A percentile compares a stretch with the other conserved stretches of the same genome.
Evolutionary conservation across 306 rosid species (phyloP).

Genomic region (Citrullus mucosospermus): DNA sequence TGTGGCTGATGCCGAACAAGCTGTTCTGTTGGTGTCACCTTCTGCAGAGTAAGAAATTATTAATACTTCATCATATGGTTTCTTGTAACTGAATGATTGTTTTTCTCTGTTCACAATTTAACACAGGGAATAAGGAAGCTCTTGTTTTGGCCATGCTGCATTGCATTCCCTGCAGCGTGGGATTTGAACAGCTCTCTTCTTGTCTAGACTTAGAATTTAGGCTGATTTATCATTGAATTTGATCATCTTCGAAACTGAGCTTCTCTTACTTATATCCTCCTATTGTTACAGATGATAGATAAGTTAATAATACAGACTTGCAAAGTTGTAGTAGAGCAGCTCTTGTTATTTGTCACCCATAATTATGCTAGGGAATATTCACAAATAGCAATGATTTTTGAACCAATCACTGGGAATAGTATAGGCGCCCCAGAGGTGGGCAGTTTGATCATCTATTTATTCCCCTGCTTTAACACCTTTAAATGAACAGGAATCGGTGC

Average conservation of each 20-base stretch:
- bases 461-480: neutral
- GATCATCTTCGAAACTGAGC: neutral
- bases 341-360: neutral
- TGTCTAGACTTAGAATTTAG: slow-evolving; percentile 22
- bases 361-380: neutral
- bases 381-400: neutral
- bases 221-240: slow-evolving; percentile 22
- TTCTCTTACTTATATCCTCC: neutral
- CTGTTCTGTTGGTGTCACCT: slow-evolving; percentile 17
- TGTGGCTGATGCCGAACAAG: slow-evolving; percentile 21
- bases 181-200: slow-evolving; percentile 24
- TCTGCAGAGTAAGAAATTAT: slow-evolving; percentile 27
- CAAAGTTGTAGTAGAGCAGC: neutral
- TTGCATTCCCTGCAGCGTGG: slow-evolving; percentile 26
- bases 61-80: neutral
- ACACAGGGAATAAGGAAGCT: slow-evolving; percentile 43
- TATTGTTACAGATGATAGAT: neutral
- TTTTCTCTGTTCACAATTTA: slow-evolving; percentile 16
- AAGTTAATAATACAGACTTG: neutral
- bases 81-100: slow-evolving; percentile 8
- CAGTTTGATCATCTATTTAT: neutral
- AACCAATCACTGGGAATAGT: neutral
- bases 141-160: slow-evolving; percentile 18
- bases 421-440: neutral
- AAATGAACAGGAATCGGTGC: too few relatives aligned